Percentiles rank a stretch among this genome's conserved stretches.
Evolutionary conservation across 2,329 filamentous ascomycete species (phyloP).

Genomic region (Talaromyces atroroseus): DNA sequence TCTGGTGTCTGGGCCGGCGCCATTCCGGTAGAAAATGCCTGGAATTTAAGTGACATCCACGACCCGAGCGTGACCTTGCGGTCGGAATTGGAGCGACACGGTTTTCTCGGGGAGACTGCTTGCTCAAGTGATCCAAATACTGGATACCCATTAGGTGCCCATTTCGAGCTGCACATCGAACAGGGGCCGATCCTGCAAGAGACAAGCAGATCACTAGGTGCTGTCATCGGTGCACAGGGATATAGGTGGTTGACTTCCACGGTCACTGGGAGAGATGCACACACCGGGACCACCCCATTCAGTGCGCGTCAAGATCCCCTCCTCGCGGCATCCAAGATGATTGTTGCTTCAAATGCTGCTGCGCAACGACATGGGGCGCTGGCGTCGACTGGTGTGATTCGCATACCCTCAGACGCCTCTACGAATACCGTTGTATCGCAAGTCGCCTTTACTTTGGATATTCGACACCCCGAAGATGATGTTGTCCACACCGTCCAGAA

Average conservation of each 20-base stretch:
- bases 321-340: constrained; percentile 59
- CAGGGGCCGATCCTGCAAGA: constrained; percentile 67
- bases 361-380: constrained; percentile 54
- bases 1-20: constrained; percentile 68
- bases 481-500: constrained; percentile 53
- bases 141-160: constrained; percentile 60
- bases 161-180: constrained; percentile 78
- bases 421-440: constrained; percentile 63
- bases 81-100: constrained; percentile 61
- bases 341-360: constrained; percentile 56
- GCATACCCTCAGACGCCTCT: constrained; percentile 54
- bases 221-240: constrained; percentile 63
- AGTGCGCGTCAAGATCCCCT: constrained; percentile 58
- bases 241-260: constrained; percentile 64
- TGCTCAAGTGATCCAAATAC: constrained; percentile 51
- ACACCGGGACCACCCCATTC: constrained; percentile 66
- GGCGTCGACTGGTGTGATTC: constrained; percentile 62
- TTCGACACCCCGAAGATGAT: constrained; percentile 54
- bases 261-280: constrained; percentile 59
- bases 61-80: constrained; percentile 53
- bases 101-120: constrained; percentile 56
- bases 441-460: constrained; percentile 61
- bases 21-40: constrained; percentile 56
- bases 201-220: constrained; percentile 54
- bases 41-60: constrained; percentile 54